These are phyloP conservation scores for Micromonas commoda DNA, from an alignment of 139 green algal genomes.

Conservation along the genomic window DNA sequence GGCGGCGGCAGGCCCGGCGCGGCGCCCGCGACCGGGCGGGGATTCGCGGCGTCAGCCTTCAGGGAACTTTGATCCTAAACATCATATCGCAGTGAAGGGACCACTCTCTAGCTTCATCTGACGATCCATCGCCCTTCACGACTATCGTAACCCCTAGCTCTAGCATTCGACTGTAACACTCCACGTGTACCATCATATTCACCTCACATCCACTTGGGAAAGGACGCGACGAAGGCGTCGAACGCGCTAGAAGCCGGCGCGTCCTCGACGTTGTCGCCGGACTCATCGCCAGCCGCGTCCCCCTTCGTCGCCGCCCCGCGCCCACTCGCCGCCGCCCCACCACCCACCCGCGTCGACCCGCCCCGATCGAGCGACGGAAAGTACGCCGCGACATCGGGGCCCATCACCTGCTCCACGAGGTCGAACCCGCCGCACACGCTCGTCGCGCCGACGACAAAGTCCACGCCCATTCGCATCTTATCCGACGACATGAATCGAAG, in stretches of 20 bases:
- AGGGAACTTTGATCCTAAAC: not conserved
- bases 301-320: too few species aligned
- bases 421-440: constrained; percentile 22
- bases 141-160: too few species aligned
- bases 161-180: too few species aligned
- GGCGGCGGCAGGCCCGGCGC: not conserved
- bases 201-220: too few species aligned
- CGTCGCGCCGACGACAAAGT: constrained; percentile 28
- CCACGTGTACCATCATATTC: too few species aligned
- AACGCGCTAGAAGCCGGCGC: too few species aligned
- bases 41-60: not conserved
- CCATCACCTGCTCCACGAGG: not conserved
- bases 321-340: too few species aligned
- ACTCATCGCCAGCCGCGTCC: too few species aligned
- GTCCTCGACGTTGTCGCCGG: too few species aligned
- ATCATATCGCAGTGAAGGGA: not conserved
- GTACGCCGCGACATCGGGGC: not conserved
- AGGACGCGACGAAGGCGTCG: too few species aligned
- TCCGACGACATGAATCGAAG: constrained; percentile 20
- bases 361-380: too few species aligned
- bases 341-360: too few species aligned
- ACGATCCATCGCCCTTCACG: not conserved
- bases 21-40: not conserved
- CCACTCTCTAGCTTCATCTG: not conserved
- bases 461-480: constrained; percentile 2